Conservation (phyloP, 768 basidiomycete species). For the Amanita inopinata region DNA sequence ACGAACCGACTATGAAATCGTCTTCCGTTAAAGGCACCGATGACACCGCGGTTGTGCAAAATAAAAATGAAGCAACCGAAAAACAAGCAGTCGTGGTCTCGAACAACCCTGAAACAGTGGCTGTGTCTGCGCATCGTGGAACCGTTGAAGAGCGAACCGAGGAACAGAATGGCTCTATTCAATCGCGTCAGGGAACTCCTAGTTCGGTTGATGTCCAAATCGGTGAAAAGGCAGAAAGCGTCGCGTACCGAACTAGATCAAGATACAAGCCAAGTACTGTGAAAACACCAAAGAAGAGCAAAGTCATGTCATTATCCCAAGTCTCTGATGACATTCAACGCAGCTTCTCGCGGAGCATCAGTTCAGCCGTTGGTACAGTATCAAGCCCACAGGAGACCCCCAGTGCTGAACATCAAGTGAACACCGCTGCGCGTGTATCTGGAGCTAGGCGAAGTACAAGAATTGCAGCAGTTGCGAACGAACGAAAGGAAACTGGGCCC, state of each 20-base stretch:
- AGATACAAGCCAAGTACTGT: neutral
- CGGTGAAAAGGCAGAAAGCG: neutral
- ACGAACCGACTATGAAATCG: too few relatives aligned
- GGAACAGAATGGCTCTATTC: slow-evolving; percentile 30
- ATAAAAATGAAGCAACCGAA: too few relatives aligned
- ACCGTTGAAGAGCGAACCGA: slow-evolving; percentile 1
- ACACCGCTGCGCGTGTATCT: too few relatives aligned
- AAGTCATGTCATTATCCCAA: slow-evolving; percentile 1
- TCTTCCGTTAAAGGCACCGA: too few relatives aligned
- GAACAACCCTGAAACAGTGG: too few relatives aligned
- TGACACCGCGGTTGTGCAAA: too few relatives aligned
- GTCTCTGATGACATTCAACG: neutral
- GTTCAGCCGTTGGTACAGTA: neutral
- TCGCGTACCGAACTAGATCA: neutral
- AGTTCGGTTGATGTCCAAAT: too few relatives aligned
- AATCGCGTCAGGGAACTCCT: too few relatives aligned
- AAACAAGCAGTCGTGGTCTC: too few relatives aligned
- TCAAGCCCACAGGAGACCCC: neutral
- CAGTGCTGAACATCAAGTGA: neutral
- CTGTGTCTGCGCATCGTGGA: too few relatives aligned
- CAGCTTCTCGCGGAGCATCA: slow-evolving; percentile 14
- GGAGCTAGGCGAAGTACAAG: too few relatives aligned
- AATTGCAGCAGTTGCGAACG: too few relatives aligned
- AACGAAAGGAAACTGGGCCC: neutral
- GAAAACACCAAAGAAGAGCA: neutral